Evolutionary conservation across 371 early-diverging fungal species (phyloP).

Genomic region (Umbelopsis sp.): DNA sequence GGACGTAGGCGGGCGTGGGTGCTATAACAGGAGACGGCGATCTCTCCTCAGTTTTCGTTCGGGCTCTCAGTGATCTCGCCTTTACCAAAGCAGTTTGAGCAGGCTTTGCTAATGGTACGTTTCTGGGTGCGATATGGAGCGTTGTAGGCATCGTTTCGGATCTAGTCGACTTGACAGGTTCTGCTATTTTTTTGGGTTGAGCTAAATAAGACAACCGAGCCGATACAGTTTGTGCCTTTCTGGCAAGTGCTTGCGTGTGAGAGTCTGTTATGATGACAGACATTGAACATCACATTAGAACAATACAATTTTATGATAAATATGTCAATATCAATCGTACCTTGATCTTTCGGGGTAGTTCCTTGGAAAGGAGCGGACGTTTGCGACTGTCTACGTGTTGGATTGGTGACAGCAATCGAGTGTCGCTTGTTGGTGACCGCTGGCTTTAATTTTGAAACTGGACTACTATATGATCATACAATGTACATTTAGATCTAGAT

Average conservation of each 20-base stretch:
- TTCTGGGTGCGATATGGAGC: background rate
- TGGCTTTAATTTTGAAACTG: background rate
- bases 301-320: no score
- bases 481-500: no score
- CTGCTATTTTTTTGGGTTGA: background rate
- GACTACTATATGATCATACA: background rate
- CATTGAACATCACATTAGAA: no score
- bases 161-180: background rate
- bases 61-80: conserved; percentile 7
- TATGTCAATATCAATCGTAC: background rate
- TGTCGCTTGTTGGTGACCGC: background rate
- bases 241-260: background rate
- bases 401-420: conserved; percentile 1
- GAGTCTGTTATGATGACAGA: background rate
- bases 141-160: background rate
- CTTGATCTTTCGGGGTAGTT: background rate
- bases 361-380: background rate
- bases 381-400: background rate
- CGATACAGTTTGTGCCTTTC: conserved; percentile 12
- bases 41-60: background rate
- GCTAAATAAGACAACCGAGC: conserved; percentile 8
- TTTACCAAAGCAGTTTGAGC: conserved; percentile 5
- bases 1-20: conserved; percentile 2
- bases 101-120: background rate
- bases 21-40: background rate